Conservation (phyloP, 495 filamentous ascomycete genomes). For the Gamarada debralockiae region DNA sequence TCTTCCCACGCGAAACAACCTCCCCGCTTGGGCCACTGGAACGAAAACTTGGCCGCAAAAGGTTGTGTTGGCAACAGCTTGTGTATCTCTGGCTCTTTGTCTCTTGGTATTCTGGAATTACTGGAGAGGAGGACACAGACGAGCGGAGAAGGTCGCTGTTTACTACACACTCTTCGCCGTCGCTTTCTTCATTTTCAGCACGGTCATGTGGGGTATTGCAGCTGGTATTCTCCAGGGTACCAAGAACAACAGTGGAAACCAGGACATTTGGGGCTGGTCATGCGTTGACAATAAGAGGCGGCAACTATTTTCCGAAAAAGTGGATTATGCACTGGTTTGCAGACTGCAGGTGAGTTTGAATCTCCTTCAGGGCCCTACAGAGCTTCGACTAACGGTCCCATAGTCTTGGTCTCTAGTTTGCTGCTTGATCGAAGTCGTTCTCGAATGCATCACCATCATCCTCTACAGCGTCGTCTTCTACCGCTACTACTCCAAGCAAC, state of each 20-base stretch:
- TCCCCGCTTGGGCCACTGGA: constrained; percentile 76
- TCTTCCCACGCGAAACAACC: constrained; percentile 68
- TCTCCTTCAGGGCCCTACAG: not conserved
- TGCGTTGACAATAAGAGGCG: constrained; percentile 83
- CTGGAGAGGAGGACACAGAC: constrained; percentile 80
- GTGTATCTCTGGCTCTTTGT: constrained; percentile 75
- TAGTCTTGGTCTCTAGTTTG: constrained; percentile 96
- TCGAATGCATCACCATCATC: constrained; percentile 85
- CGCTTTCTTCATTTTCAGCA: constrained; percentile 88
- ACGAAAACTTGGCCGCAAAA: constrained; percentile 91
- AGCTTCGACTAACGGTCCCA: constrained; percentile 23
- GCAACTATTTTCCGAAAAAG: constrained; percentile 66
- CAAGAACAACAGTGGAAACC: constrained; percentile 62
- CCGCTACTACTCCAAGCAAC: constrained; percentile 91
- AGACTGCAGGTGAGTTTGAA: constrained; percentile 72
- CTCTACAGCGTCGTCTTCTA: constrained; percentile 96
- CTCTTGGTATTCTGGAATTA: constrained; percentile 81
- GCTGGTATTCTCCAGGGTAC: constrained; percentile 79
- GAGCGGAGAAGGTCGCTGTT: constrained; percentile 86
- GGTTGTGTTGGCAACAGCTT: constrained; percentile 69
- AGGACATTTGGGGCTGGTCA: constrained; percentile 97
- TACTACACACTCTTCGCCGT: constrained; percentile 94
- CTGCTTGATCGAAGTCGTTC: constrained; percentile 92
- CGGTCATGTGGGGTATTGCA: constrained; percentile 87
- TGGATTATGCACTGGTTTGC: constrained; percentile 91